These are phyloP conservation scores for Daucus carota DNA, from an alignment of 129 eudicot species.

Conservation along the genomic window DH1_v3.0 NC_030381.2:39540001-39540500, in stretches of 20 bases:
- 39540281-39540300: slow-evolving; percentile 37
- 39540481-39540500: slow-evolving; percentile 21
- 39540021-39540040: slow-evolving; percentile 64
- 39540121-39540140: neutral
- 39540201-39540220: slow-evolving; percentile 41
- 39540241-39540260: slow-evolving; percentile 56
- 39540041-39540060: slow-evolving; percentile 50
- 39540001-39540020: slow-evolving; percentile 44
- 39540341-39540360: slow-evolving; percentile 61
- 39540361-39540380: slow-evolving; percentile 58
- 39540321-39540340: slow-evolving; percentile 60
- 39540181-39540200: slow-evolving; percentile 32
- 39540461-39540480: slow-evolving; percentile 34
- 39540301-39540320: slow-evolving; percentile 67
- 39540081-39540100: slow-evolving; percentile 62
- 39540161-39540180: neutral
- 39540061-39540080: slow-evolving; percentile 75
- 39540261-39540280: slow-evolving; percentile 41
- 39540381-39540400: neutral
- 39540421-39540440: slow-evolving; percentile 17
- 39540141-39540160: neutral
- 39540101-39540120: neutral
- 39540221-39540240: slow-evolving; percentile 68
- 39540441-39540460: slow-evolving; percentile 21
- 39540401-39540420: neutral